A percentile compares a stretch with the other conserved stretches of the same genome.
phyloP scores from a whole-genome alignment of 352 stramenopile genomes.

The Pythium volutum region DNA sequence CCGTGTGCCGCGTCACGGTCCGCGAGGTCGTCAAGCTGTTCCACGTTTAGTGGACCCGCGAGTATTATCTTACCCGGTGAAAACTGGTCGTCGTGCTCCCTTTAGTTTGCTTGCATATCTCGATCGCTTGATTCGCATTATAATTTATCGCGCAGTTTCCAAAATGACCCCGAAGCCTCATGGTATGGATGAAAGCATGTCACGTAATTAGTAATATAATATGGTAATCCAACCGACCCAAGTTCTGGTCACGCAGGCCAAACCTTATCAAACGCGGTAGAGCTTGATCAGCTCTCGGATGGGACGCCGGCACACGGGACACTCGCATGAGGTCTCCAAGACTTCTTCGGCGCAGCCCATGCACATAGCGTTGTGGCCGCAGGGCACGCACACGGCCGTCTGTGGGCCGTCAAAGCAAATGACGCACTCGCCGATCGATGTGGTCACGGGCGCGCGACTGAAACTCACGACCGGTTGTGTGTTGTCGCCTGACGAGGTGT shows the following conservation, averaged over 20 bases:
- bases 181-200: no score
- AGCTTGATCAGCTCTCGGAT: constrained; percentile 82
- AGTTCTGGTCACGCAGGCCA: no score
- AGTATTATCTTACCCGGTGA: background rate
- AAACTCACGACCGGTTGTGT: constrained; percentile 36
- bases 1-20: constrained; percentile 71
- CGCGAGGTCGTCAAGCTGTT: constrained; percentile 79
- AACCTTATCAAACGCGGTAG: constrained; percentile 52
- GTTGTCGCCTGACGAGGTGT: background rate
- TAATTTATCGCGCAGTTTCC: constrained; percentile 6
- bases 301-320: constrained; percentile 59
- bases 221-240: no score
- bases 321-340: constrained; percentile 51
- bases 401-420: constrained; percentile 78
- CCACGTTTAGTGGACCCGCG: constrained; percentile 38
- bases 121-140: background rate
- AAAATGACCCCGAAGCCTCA: no score
- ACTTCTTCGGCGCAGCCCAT: constrained; percentile 78
- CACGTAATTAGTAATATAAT: no score
- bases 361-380: constrained; percentile 79
- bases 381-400: constrained; percentile 74
- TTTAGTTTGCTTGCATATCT: background rate
- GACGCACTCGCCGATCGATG: constrained; percentile 67
- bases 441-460: constrained; percentile 31
- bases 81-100: constrained; percentile 1